Evolutionary conservation across 805 yeast genomes (phyloP).

Genomic region (Maudiozyma turicensis): DNA sequence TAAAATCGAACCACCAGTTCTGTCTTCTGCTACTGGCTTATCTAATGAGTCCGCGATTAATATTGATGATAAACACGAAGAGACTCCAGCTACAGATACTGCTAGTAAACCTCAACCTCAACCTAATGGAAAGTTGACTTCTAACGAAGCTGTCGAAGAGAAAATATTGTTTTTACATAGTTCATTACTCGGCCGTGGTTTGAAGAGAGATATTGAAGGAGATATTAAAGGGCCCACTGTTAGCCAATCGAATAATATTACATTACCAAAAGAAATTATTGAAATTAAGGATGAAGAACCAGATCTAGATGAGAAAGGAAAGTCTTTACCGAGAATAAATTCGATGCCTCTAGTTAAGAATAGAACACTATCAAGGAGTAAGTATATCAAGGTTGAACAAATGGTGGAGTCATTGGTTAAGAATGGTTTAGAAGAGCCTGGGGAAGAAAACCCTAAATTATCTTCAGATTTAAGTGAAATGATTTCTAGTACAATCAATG

Average conservation of each 20-base stretch:
- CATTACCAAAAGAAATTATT: slow-evolving; percentile 1
- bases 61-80: too few relatives aligned
- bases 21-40: too few relatives aligned
- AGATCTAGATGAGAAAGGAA: background rate
- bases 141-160: background rate
- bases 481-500: slow-evolving; percentile 18
- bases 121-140: too few relatives aligned
- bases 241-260: background rate
- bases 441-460: slow-evolving; percentile 5
- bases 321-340: background rate
- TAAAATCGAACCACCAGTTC: background rate
- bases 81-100: too few relatives aligned
- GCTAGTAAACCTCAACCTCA: too few relatives aligned
- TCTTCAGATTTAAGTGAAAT: slow-evolving; percentile 12
- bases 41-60: too few relatives aligned
- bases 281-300: slow-evolving; percentile 3
- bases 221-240: background rate
- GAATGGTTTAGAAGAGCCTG: slow-evolving; percentile 12
- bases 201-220: background rate
- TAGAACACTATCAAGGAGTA: background rate
- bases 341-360: background rate
- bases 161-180: background rate
- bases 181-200: background rate
- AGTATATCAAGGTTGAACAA: slow-evolving; percentile 9
- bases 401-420: slow-evolving; percentile 17